Percentiles rank a stretch among this genome's conserved stretches.
These are phyloP conservation scores for Fusarium siculi DNA, from an alignment of 2,329 filamentous ascomycete species.

Conservation along the genomic window DNA sequence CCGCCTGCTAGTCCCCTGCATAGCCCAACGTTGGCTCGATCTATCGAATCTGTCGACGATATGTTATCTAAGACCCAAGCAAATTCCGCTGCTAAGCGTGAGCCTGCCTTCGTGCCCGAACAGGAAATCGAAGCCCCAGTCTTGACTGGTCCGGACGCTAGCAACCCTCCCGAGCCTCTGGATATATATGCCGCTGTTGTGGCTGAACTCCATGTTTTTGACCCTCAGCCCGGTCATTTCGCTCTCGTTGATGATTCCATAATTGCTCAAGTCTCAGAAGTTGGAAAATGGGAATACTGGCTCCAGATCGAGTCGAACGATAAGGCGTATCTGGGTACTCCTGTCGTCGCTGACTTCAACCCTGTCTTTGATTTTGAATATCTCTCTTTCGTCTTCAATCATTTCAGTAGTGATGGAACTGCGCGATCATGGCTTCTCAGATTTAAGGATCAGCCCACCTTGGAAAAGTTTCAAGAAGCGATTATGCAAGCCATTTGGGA, in stretches of 20 bases:
- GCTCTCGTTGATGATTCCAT: slow-evolving; percentile 80
- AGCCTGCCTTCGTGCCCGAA: slow-evolving; percentile 47
- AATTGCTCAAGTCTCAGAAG: slow-evolving; percentile 82
- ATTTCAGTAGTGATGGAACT: slow-evolving; percentile 87
- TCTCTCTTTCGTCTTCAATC: slow-evolving; percentile 99
- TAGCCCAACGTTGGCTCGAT: slow-evolving; percentile 65
- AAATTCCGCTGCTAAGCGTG: slow-evolving; percentile 60
- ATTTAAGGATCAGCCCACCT: slow-evolving; percentile 83
- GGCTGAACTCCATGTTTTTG: slow-evolving; percentile 92
- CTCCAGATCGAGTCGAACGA: slow-evolving; percentile 82
- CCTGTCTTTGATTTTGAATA: slow-evolving; percentile 99
- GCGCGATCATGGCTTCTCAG: slow-evolving; percentile 96
- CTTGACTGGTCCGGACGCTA: slow-evolving; percentile 35
- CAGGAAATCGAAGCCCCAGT: slow-evolving; percentile 47
- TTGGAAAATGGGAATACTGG: slow-evolving; percentile 96
- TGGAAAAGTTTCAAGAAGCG: slow-evolving; percentile 91
- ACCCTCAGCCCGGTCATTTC: slow-evolving; percentile 88
- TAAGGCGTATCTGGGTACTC: slow-evolving; percentile 86
- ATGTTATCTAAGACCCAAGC: slow-evolving; percentile 63
- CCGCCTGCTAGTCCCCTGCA: slow-evolving; percentile 72
- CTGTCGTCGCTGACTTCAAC: slow-evolving; percentile 90
- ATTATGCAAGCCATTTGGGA: slow-evolving; percentile 98
- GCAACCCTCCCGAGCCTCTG: slow-evolving; percentile 69
- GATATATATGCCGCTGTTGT: slow-evolving; percentile 80
- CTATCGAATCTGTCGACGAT: slow-evolving; percentile 67